Base-by-base conservation (phyloP, 352 stramenopile genomes). In the Pythium plurisporium region DNA sequence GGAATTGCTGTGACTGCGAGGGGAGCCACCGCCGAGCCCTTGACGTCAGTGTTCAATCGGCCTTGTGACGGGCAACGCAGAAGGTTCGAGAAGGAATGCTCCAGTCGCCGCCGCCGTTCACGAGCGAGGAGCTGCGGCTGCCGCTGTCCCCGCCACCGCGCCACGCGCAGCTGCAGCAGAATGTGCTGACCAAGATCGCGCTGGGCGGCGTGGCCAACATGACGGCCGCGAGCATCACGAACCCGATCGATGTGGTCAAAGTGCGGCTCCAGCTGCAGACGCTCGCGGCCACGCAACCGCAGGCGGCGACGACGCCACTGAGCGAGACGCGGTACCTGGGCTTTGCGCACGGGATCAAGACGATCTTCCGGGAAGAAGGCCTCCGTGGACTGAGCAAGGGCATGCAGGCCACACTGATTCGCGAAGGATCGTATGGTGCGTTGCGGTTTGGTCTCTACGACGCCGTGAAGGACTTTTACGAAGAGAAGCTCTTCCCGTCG, bases 371-470 rank as follows among this genome's bases (percentile, higher is more conserved):
- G 9, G 73, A 88, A 26, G 83, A 93, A 59, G 83, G 83, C 27
- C 56, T 79, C 26, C 45, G 54, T 25, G 81, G 79, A 8, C 67
- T 85, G 26, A 71, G 70, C 49, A 84, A 86, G 46, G 84, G 84
- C 23, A 69, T 84, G 47, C 65, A 79, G 47, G 78, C 84, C 30
- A 85, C 80, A 29, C 55, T 90, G 25, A 57, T 86, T 14, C 71
- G 84, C 31, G 80, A 91, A 44, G 80, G 73, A n/a, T 78, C 78
- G 34, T 94, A 94, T 72, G 86, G 75, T 43, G 80, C 73, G 37
- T 70, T 94, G 46, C 76, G 84, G 58, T 87, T 94, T 48, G 84
- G 84, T 5, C 63, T 89, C 26, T 94, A 92, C 59, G 82, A 91
- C 49, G 64, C 80, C 23, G 67, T 89, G 42, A 94, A 94, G 65